Evolutionary conservation across 208 protist genomes (phyloP), one percentile per base, ranked within the genome.

Genomic region (Phytomonas sp.): DNA sequence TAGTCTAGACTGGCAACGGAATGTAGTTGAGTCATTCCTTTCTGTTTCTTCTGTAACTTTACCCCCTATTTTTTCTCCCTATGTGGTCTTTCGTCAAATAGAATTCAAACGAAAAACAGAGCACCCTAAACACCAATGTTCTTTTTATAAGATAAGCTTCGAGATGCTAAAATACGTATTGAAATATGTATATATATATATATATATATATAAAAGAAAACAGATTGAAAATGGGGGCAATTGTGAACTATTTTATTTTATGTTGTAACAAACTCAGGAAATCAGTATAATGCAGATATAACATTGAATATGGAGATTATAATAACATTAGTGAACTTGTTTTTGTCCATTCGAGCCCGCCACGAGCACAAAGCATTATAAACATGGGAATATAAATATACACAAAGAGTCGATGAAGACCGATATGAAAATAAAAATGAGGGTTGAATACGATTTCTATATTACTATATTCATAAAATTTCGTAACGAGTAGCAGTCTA

Each of bases 1-100:
- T 91, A 92, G 80, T 95, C 89, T 71, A 95, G 82, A 70, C 87
- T 95, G 66, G 84, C 84, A 76, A 95, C 84, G 32, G 87, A 85
- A 78, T 93, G 89, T 5, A 95, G 79, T 75, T 92, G 87, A 61
- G 89, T 95, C 89, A 95, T 94, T 32, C 5, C 70, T 64, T 62
- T 31, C 31, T 34, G 63, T 56, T 46, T 34, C 34, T 17, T 43
- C 59, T 17, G n/a, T 34, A 31, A 40, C 8, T 62, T 60, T 70
- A 13, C 66, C 8, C 7, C 3, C 9, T 56, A 66, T 66, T 13
- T 70, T 60, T 11, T 70, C 30, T 11, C 3, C 26, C 8, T 28
- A 40, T 2, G 13, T 30, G 23, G 13, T 7, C 60, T 70, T 29
- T 33, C n/a, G 65, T 43, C 60, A 64, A 64, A 13, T n/a, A 64